Evolutionary conservation across 2,329 filamentous ascomycete genomes (phyloP).

Genomic region (Neurospora crassa): DNA sequence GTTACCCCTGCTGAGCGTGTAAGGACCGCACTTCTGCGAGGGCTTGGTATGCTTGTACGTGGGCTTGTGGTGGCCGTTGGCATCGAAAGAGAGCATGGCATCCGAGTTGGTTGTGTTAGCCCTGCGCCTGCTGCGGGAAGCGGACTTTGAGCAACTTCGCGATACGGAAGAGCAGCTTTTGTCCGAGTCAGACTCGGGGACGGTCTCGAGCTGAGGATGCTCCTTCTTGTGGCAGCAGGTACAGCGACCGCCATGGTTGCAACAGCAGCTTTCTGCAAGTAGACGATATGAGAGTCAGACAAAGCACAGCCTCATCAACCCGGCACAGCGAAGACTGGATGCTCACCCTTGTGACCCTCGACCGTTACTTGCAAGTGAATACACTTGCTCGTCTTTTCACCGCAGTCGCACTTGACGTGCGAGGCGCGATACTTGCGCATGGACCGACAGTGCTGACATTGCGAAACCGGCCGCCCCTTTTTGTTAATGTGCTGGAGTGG

Average conservation of each 20-base stretch:
- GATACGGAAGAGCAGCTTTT: conserved; percentile 27
- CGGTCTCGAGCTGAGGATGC: conserved; percentile 44
- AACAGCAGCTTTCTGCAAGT: conserved; percentile 54
- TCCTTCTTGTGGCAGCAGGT: conserved; percentile 57
- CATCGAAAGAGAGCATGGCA: conserved; percentile 47
- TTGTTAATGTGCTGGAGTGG: conserved; percentile 92
- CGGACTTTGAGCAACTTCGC: conserved; percentile 27
- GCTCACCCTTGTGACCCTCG: conserved; percentile 51
- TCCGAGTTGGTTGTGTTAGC: conserved; percentile 56
- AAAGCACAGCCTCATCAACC: conserved; percentile 15
- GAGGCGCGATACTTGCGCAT: conserved; percentile 93
- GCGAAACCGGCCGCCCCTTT: conserved; percentile 92
- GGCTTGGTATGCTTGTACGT: conserved; percentile 50
- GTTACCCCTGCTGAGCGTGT: conserved; percentile 49
- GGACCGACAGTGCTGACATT: conserved; percentile 93
- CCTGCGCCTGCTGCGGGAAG: conserved; percentile 25
- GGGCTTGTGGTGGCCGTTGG: conserved; percentile 56
- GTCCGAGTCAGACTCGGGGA: conserved; percentile 55
- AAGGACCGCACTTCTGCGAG: conserved; percentile 53
- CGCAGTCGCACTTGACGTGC: conserved; percentile 94
- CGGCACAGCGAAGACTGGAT: conserved; percentile 14
- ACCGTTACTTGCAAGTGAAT: conserved; percentile 47
- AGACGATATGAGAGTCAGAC: conserved; percentile 22
- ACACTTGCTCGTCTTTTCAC: conserved; percentile 75
- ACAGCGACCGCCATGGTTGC: conserved; percentile 59